Conservation (phyloP, 2,329 filamentous ascomycete genomes). For the Chalara sp. region DNA sequence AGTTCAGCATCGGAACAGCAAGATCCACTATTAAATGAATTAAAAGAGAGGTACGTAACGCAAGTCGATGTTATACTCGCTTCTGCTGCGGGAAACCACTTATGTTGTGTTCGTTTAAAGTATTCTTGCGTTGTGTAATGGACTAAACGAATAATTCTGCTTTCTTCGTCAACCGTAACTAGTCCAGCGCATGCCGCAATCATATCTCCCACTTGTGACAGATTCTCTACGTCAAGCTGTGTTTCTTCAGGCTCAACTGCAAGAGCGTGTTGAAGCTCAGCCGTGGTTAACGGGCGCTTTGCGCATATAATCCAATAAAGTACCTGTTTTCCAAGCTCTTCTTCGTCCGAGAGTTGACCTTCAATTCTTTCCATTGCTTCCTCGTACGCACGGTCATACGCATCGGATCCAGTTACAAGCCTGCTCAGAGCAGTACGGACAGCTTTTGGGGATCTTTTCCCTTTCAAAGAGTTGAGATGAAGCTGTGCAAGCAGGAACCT, state of each 20-base stretch:
- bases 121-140: conserved; percentile 26
- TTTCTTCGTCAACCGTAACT: conserved; percentile 20
- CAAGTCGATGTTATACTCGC: conserved; percentile 15
- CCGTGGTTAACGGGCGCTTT: conserved; percentile 22
- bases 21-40: conserved; percentile 15
- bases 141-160: conserved; percentile 17
- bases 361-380: conserved; percentile 31
- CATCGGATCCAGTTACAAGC: conserved; percentile 8
- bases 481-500: conserved; percentile 24
- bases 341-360: conserved; percentile 3
- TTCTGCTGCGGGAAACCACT: conserved; percentile 12
- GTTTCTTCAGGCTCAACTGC: conserved; percentile 14
- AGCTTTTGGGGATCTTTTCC: conserved; percentile 21
- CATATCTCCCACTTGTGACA: neutral
- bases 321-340: neutral
- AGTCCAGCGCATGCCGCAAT: conserved; percentile 20
- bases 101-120: conserved; percentile 10
- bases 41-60: conserved; percentile 24
- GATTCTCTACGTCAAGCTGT: neutral
- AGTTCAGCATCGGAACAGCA: conserved; percentile 16
- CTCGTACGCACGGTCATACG: conserved; percentile 29
- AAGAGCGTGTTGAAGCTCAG: conserved; percentile 36
- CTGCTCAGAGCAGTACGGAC: conserved; percentile 21
- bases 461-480: conserved; percentile 24
- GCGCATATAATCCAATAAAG: neutral